Conservation (phyloP, 345 rosid genomes). For the Rhodamnia argentea region DNA sequence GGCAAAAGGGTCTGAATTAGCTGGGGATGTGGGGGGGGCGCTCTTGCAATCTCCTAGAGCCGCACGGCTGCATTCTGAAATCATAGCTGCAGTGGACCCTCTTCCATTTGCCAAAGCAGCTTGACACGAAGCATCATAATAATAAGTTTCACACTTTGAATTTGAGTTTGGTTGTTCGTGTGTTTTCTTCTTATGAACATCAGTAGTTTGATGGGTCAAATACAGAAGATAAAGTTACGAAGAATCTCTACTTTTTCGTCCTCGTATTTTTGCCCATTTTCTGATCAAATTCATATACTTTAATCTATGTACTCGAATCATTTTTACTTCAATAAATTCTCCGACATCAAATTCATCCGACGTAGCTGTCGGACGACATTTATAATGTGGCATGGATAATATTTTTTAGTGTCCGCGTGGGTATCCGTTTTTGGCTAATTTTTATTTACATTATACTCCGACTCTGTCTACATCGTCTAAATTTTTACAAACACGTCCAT, state of each 20-base stretch:
- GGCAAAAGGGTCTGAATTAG: not conserved
- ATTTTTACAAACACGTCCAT: too few relatives aligned
- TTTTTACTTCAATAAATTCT: not conserved
- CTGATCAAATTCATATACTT: not conserved
- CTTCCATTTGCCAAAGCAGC: not conserved
- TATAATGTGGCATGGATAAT: too few relatives aligned
- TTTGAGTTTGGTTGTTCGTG: not conserved
- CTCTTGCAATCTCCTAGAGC: not conserved
- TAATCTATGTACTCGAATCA: not conserved
- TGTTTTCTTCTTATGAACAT: not conserved
- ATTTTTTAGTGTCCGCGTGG: too few relatives aligned
- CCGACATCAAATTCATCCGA: not conserved
- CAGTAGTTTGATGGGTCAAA: not conserved
- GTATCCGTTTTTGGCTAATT: too few relatives aligned
- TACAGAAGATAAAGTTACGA: not conserved
- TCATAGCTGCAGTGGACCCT: not conserved
- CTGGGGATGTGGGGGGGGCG: not conserved
- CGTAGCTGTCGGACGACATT: too few relatives aligned
- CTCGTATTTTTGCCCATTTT: not conserved
- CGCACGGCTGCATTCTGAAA: not conserved
- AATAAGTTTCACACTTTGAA: not conserved
- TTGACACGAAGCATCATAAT: not conserved
- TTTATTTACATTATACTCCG: too few relatives aligned
- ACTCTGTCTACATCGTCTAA: too few relatives aligned
- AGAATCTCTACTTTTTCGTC: not conserved